phyloP scores from a whole-genome alignment of 306 rosid species.

The Cicer arietinum region DNA sequence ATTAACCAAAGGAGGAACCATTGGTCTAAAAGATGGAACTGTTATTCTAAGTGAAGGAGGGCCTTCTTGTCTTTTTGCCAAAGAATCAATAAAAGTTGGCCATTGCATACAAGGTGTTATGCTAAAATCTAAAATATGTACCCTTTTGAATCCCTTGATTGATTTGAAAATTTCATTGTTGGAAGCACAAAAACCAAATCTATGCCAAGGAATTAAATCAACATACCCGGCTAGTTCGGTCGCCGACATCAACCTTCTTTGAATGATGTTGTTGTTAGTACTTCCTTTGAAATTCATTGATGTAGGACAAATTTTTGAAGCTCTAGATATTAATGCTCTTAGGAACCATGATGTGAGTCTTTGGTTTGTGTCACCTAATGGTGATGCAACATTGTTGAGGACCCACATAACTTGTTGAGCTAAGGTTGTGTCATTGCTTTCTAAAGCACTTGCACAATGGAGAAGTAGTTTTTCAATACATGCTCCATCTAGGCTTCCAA shows the following conservation, averaged over 20 bases:
- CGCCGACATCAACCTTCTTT: conserved; percentile 75
- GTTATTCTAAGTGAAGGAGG: conserved; percentile 82
- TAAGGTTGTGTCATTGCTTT: conserved; percentile 80
- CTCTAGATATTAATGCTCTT: conserved; percentile 86
- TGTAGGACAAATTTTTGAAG: conserved; percentile 72
- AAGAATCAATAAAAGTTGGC: conserved; percentile 89
- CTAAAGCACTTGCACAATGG: conserved; percentile 91
- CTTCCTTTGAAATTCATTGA: conserved; percentile 59
- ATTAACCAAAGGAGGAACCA: conserved; percentile 79
- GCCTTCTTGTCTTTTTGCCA: conserved; percentile 79
- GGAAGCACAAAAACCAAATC: conserved; percentile 87
- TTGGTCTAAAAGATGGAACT: conserved; percentile 76
- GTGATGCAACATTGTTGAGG: conserved; percentile 88
- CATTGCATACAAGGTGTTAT: conserved; percentile 96
- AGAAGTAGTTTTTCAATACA: conserved; percentile 87
- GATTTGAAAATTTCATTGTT: conserved; percentile 79
- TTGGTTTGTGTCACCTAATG: conserved; percentile 86
- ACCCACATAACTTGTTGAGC: conserved; percentile 99
- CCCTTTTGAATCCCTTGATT: conserved; percentile 61
- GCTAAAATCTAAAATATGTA: conserved; percentile 88
- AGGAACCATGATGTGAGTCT: conserved; percentile 89
- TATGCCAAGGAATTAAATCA: conserved; percentile 95
- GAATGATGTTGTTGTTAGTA: conserved; percentile 41
- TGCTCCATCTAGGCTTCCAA: conserved; percentile 87
- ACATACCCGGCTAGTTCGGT: conserved; percentile 94